phyloP scores from a whole-genome alignment of 2,329 filamentous ascomycete species.

The Diplodia intermedia region DNA sequence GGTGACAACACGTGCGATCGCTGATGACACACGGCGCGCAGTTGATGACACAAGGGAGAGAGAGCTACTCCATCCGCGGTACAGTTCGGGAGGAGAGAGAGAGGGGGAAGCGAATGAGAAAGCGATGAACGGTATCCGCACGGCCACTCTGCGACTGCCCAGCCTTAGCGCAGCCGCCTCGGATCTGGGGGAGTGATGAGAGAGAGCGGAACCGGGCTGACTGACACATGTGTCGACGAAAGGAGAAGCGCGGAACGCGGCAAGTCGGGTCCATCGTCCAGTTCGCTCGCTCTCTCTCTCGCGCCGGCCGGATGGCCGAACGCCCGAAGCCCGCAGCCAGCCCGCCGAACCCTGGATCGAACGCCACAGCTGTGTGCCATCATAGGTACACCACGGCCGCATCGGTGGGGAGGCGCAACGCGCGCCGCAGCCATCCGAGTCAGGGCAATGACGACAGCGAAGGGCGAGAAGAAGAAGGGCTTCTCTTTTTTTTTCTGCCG shows the following conservation, averaged over 20 bases:
- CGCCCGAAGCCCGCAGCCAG: background rate
- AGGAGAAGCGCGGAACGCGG: background rate
- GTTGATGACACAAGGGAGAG: background rate
- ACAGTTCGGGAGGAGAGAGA: too few relatives aligned
- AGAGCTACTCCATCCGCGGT: background rate
- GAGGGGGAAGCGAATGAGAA: background rate
- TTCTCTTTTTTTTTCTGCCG: background rate
- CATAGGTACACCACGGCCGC: background rate
- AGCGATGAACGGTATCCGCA: background rate
- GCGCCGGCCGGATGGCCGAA: constrained; percentile 1
- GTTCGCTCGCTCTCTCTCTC: background rate
- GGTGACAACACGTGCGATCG: background rate
- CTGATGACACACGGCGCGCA: background rate
- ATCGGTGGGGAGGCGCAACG: background rate
- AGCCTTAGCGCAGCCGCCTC: background rate
- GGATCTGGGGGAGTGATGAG: background rate
- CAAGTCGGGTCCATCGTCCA: too few relatives aligned
- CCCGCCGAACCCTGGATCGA: background rate
- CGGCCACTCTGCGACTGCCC: background rate
- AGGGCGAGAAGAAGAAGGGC: background rate
- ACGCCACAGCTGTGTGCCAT: background rate
- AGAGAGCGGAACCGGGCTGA: background rate
- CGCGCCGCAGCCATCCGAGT: background rate
- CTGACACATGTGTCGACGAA: too few relatives aligned
- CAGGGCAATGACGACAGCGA: background rate